Base-by-base conservation (phyloP, 139 green algal genomes). In the Spirogloea muscicola region DNA sequence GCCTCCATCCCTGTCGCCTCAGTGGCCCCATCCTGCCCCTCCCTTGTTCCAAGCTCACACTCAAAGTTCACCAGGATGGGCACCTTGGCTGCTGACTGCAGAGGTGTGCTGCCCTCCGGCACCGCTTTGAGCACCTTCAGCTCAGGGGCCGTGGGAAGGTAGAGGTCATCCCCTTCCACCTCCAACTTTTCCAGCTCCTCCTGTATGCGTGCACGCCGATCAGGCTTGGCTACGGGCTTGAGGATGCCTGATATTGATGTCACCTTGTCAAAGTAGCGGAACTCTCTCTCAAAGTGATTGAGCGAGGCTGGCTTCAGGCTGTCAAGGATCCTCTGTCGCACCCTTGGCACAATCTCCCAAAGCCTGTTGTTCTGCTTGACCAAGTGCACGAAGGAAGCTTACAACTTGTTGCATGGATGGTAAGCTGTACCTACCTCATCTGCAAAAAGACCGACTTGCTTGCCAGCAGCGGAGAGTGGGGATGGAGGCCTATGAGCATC, bases 31-130 rank as follows among this genome's bases (percentile, higher is more conserved):
- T n/a, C n/a, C n/a, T n/a, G n/a, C n/a, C 46, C 46, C 21, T 55
- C 46, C 21, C 21, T 21, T 21, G 46, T 21, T 55, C 46, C 46
- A 55, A 31, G 46, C 46, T 55, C 21, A 21, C 21, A 55, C 46
- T 29, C 10, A 77, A 96, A 96, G 1, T 89, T 83, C 6, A 96
- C 87, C 49, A 97, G 73, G 63, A 97, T 95, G 58, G 93, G 93
- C 59, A 94, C 88, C 86, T 93, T 93, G 13, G 86, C 86, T 38
- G 90, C 87, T 25, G 84, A 91, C 83, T 95, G 93, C 89, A 97
- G 95, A 58, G 89, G 88, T 2, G 79, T 74, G 66, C 75, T 68
- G 3, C 59, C 68, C 6, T 82, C 85, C 83, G 25, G 84, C 89
- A 39, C 63, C 86, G 90, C 73, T 3, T 49, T 49, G 16, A 89